These are phyloP conservation scores for Pichia membranifaciens DNA, from an alignment of 805 yeast genomes.

Conservation along the genomic window DNA sequence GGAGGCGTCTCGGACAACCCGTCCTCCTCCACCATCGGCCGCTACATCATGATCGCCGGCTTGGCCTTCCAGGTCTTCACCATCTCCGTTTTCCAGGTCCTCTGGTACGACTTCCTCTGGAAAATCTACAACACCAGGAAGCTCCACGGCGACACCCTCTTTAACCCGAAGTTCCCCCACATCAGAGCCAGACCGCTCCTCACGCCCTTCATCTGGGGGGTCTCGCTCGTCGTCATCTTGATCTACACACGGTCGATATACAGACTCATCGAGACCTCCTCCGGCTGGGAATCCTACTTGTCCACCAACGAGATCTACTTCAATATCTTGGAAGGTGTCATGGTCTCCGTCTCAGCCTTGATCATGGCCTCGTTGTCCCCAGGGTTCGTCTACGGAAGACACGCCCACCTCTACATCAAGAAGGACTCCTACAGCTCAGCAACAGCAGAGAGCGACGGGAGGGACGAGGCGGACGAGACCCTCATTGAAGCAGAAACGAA, in stretches of 20 bases:
- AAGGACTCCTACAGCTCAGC: too few species aligned
- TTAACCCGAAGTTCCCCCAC: constrained; percentile 29
- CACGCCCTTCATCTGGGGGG: constrained; percentile 37
- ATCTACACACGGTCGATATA: constrained; percentile 63
- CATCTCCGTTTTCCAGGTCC: constrained; percentile 50
- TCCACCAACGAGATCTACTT: constrained; percentile 53
- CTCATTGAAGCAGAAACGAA: too few species aligned
- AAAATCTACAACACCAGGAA: constrained; percentile 27
- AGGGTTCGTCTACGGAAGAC: constrained; percentile 38
- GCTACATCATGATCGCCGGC: constrained; percentile 64
- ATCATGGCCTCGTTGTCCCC: constrained; percentile 55
- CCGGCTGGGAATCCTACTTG: constrained; percentile 64
- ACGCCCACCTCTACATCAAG: constrained; percentile 2
- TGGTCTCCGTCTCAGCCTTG: constrained; percentile 44
- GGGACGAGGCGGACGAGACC: too few species aligned
- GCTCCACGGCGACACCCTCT: constrained; percentile 25
- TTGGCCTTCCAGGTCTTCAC: constrained; percentile 64
- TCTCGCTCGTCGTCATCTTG: constrained; percentile 42
- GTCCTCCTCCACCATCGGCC: constrained; percentile 13
- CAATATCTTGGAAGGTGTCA: constrained; percentile 53
- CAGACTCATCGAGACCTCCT: constrained; percentile 61
- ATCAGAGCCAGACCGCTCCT: constrained; percentile 34
- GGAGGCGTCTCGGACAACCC: constrained; percentile 53
- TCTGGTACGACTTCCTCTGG: constrained; percentile 42
- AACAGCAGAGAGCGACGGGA: too few species aligned